phyloP scores from a whole-genome alignment of 2,329 filamentous ascomycete genomes.

The Cercospora sp. region DNA sequence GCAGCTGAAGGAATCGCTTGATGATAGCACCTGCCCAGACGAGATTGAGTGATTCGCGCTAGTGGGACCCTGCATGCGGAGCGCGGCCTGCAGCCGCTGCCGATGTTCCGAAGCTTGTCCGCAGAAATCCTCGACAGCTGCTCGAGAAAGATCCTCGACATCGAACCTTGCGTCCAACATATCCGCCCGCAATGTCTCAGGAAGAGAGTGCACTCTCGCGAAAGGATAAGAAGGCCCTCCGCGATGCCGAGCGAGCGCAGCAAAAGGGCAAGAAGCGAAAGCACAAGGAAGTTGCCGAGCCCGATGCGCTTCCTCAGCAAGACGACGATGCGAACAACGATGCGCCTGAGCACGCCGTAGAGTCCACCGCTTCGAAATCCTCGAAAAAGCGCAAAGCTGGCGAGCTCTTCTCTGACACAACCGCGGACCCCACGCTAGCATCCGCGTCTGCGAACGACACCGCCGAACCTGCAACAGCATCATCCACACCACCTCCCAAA shows the following conservation, averaged over 20 bases:
- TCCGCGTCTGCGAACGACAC: constrained; percentile 19
- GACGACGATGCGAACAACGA: constrained; percentile 23
- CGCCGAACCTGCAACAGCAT: constrained; percentile 20
- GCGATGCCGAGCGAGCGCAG: constrained; percentile 38
- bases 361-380: constrained; percentile 17
- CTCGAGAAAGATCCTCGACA: not conserved
- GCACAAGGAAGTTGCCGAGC: constrained; percentile 29
- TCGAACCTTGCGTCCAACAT: too few species aligned
- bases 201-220: constrained; percentile 30
- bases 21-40: not conserved
- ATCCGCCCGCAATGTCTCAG: constrained; percentile 32
- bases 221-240: constrained; percentile 40
- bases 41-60: not conserved
- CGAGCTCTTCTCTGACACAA: constrained; percentile 10
- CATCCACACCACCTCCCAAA: constrained; percentile 24
- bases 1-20: not conserved
- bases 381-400: constrained; percentile 17
- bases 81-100: not conserved
- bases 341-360: constrained; percentile 26
- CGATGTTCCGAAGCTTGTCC: not conserved
- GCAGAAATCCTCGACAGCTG: constrained; percentile 36
- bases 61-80: not conserved
- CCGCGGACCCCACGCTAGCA: constrained; percentile 11
- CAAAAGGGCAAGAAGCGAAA: constrained; percentile 41
- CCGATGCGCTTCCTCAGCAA: constrained; percentile 20